Evolutionary conservation across 768 basidiomycete genomes (phyloP).

Genomic region (Pleurotus salmoneostramineus): DNA sequence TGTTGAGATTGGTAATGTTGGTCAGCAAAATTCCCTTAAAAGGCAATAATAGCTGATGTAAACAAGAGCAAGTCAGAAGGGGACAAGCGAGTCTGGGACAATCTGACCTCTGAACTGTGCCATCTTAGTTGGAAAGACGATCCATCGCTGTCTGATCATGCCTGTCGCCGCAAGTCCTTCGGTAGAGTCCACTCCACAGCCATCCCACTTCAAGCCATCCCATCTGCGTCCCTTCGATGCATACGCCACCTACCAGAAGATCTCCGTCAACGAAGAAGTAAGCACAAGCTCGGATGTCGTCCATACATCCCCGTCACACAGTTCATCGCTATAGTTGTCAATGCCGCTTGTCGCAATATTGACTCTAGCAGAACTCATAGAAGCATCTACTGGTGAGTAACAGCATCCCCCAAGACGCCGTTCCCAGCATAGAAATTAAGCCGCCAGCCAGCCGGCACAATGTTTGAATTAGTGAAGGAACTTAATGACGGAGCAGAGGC

Average conservation of each 20-base stretch:
- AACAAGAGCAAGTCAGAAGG: not conserved
- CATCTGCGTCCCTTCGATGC: conserved; percentile 29
- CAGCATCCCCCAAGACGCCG: not conserved
- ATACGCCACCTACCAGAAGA: conserved; percentile 49
- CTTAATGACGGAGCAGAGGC: conserved; percentile 71
- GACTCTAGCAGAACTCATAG: conserved; percentile 77
- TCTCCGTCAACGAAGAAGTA: conserved; percentile 67
- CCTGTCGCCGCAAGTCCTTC: not conserved
- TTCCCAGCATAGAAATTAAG: conserved; percentile 7
- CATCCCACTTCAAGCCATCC: not conserved
- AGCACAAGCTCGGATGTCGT: conserved; percentile 14
- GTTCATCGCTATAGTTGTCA: conserved; percentile 48
- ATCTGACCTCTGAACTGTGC: not conserved
- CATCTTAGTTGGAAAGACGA: conserved; percentile 1
- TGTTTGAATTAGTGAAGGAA: conserved; percentile 88
- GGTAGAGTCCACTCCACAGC: not conserved
- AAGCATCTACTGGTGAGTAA: conserved; percentile 67
- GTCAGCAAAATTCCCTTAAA: not conserved
- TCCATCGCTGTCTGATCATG: not conserved
- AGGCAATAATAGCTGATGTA: not conserved
- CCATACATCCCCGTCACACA: not conserved
- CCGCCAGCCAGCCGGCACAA: conserved; percentile 66
- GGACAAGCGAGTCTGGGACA: conserved; percentile 1
- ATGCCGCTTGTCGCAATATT: conserved; percentile 87
- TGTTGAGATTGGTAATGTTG: not conserved